A percentile compares a stretch with the other conserved stretches of the same genome.
Evolutionary conservation across 768 basidiomycete species (phyloP).

Genomic region (Podaxis pistillaris): DNA sequence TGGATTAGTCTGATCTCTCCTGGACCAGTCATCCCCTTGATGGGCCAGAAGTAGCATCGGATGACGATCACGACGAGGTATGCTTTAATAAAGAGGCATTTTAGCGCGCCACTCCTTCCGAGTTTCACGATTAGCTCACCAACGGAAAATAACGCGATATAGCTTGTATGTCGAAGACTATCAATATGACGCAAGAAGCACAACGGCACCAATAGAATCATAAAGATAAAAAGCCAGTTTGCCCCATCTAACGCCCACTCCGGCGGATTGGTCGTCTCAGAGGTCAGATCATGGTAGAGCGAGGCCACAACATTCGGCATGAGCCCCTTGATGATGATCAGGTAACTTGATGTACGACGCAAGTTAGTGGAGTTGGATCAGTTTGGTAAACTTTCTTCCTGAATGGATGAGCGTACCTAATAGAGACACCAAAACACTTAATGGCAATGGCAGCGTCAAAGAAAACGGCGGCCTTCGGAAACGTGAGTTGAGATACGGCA

Average conservation of each 20-base stretch:
- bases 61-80: conserved; percentile 82
- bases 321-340: conserved; percentile 90
- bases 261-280: conserved; percentile 63
- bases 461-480: conserved; percentile 82
- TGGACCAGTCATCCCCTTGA: conserved; percentile 56
- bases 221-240: conserved; percentile 81
- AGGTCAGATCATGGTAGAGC: conserved; percentile 75
- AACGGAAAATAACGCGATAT: conserved; percentile 87
- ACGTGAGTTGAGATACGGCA: conserved; percentile 80
- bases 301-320: conserved; percentile 89
- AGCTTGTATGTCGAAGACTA: conserved; percentile 87
- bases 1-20: conserved; percentile 73
- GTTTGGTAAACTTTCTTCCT: neutral
- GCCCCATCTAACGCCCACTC: conserved; percentile 73
- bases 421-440: conserved; percentile 96
- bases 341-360: conserved; percentile 48
- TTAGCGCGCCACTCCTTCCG: neutral
- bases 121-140: conserved; percentile 46
- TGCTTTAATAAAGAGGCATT: conserved; percentile 34
- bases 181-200: conserved; percentile 82
- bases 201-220: conserved; percentile 76
- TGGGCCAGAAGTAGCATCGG: conserved; percentile 73
- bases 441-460: conserved; percentile 94
- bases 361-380: conserved; percentile 6
- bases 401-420: conserved; percentile 54